These are phyloP conservation scores for Colletotrichum sidae DNA, from an alignment of 2,329 filamentous ascomycete genomes.

Conservation along the genomic window DNA sequence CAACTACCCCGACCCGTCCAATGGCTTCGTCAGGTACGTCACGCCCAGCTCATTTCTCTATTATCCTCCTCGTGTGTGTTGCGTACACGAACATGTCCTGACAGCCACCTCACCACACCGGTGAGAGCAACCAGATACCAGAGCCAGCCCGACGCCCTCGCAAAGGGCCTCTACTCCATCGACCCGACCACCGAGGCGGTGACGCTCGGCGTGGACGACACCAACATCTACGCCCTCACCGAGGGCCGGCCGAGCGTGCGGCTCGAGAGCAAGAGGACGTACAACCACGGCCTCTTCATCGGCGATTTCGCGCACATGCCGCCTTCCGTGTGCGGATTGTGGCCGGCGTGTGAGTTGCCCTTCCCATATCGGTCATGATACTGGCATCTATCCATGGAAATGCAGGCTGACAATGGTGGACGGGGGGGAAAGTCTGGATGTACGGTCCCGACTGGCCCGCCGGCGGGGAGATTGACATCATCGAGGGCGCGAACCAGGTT, in stretches of 20 bases:
- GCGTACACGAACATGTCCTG: background rate
- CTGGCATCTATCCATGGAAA: no score
- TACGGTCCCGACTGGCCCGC: constrained; percentile 69
- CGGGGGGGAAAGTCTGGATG: constrained; percentile 58
- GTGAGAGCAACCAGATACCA: constrained; percentile 52
- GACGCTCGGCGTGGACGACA: constrained; percentile 58
- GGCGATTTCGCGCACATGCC: constrained; percentile 82
- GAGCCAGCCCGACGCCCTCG: constrained; percentile 52
- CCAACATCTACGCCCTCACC: constrained; percentile 49
- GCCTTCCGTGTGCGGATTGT: constrained; percentile 74
- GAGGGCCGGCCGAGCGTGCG: constrained; percentile 71
- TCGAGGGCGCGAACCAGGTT: constrained; percentile 76
- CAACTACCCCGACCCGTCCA: constrained; percentile 67
- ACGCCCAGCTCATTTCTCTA: constrained; percentile 35
- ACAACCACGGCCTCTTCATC: constrained; percentile 76
- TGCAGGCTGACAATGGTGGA: background rate
- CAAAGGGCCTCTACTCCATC: constrained; percentile 54
- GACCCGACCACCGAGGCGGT: constrained; percentile 55
- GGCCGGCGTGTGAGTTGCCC: constrained; percentile 72
- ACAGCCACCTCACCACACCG: background rate
- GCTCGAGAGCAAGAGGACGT: constrained; percentile 72
- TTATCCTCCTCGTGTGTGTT: background rate
- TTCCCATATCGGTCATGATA: background rate
- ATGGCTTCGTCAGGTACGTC: constrained; percentile 75
- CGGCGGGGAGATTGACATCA: constrained; percentile 76